Conservation (phyloP, 2,329 filamentous ascomycete genomes). For the Xylariaceae sp. region DNA sequence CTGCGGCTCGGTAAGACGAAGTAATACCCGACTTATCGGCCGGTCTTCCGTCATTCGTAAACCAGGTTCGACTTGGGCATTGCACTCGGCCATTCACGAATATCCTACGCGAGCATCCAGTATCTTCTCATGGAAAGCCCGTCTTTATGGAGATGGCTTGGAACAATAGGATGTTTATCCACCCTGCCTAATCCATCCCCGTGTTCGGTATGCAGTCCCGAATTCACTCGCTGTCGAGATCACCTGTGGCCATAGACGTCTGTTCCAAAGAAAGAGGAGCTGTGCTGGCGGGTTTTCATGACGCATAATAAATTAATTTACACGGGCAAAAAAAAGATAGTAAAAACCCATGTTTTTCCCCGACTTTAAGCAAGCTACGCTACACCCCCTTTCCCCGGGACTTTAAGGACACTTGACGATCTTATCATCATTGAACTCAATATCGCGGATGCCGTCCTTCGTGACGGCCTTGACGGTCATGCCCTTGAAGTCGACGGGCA, state of each 20-base stretch:
- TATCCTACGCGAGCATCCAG: too few relatives aligned
- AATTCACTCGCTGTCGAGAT: background rate
- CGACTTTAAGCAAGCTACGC: constrained; percentile 7
- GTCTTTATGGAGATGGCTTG: too few relatives aligned
- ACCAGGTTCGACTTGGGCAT: too few relatives aligned
- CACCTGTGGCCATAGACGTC: background rate
- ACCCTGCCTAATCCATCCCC: too few relatives aligned
- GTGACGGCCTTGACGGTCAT: constrained; percentile 91
- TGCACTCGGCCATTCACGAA: too few relatives aligned
- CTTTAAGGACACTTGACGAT: constrained; percentile 56
- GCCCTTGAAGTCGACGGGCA: constrained; percentile 99
- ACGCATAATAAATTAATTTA: constrained; percentile 13
- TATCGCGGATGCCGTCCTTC: constrained; percentile 82
- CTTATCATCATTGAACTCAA: constrained; percentile 80
- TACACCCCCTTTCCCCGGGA: background rate
- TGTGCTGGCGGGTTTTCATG: background rate
- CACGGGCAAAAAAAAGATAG: constrained; percentile 22
- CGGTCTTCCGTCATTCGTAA: too few relatives aligned
- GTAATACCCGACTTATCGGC: too few relatives aligned
- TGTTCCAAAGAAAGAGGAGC: too few relatives aligned
- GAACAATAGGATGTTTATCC: too few relatives aligned
- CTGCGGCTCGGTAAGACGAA: too few relatives aligned
- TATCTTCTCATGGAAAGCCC: too few relatives aligned
- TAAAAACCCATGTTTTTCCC: constrained; percentile 4
- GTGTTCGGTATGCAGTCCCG: background rate